These are phyloP conservation scores for Penicillium cataractarum DNA, from an alignment of 495 filamentous ascomycete species.

Conservation along the genomic window DNA sequence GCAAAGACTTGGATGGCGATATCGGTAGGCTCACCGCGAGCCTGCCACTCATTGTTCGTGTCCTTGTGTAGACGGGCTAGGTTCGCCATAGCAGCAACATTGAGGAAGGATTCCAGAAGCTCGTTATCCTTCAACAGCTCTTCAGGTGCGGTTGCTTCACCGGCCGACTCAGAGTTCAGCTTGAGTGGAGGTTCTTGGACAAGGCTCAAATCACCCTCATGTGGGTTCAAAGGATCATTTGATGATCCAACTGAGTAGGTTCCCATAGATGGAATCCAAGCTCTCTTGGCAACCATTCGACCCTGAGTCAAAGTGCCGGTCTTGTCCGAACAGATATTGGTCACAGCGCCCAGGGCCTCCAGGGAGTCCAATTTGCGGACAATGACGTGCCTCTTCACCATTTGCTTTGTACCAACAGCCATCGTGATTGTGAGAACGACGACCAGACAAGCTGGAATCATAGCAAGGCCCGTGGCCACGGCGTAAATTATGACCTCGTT, in stretches of 20 bases:
- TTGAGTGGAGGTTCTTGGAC: conserved; percentile 39
- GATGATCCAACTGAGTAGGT: conserved; percentile 63
- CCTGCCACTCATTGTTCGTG: conserved; percentile 57
- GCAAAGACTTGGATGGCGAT: conserved; percentile 74
- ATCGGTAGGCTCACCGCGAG: conserved; percentile 69
- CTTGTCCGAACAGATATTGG: conserved; percentile 74
- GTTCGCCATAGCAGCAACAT: conserved; percentile 67
- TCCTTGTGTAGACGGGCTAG: conserved; percentile 60
- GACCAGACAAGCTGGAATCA: conserved; percentile 76
- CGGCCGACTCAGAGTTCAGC: conserved; percentile 26
- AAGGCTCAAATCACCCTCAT: conserved; percentile 54
- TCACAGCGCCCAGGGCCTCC: conserved; percentile 71
- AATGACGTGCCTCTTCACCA: conserved; percentile 71
- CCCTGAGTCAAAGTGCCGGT: conserved; percentile 75
- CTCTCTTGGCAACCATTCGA: conserved; percentile 78
- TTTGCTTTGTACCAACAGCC: conserved; percentile 71
- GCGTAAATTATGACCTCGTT: conserved; percentile 72
- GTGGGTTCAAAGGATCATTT: conserved; percentile 59
- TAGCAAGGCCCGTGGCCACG: conserved; percentile 68
- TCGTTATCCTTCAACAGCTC: conserved; percentile 44
- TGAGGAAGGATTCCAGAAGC: conserved; percentile 57
- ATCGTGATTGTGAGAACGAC: conserved; percentile 78
- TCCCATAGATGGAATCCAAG: conserved; percentile 71
- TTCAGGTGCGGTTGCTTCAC: conserved; percentile 31
- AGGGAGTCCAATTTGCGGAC: conserved; percentile 67